phyloP scores from a whole-genome alignment of 805 yeast species.

The Yarrowia osloensis region DNA sequence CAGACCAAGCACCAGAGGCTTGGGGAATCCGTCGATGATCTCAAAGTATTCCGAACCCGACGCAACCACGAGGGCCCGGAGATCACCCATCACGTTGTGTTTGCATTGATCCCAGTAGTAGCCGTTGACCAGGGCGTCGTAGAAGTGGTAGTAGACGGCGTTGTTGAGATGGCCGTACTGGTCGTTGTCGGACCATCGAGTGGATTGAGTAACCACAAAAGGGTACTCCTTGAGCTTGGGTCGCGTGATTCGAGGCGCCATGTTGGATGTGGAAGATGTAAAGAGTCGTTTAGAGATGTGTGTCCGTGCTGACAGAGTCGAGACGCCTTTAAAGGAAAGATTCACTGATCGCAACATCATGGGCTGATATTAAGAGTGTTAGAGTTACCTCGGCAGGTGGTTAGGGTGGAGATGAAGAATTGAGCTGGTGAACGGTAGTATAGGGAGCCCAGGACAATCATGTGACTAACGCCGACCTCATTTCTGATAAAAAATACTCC shows the following conservation, averaged over 20 bases:
- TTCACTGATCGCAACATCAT: constrained; percentile 9
- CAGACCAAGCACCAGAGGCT: constrained; percentile 38
- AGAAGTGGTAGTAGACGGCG: constrained; percentile 38
- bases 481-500: too few species aligned
- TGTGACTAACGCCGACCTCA: too few species aligned
- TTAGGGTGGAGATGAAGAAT: not conserved
- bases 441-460: too few species aligned
- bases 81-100: constrained; percentile 34
- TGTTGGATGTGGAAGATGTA: constrained; percentile 4
- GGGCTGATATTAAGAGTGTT: constrained; percentile 13
- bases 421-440: too few species aligned
- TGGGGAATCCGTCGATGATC: constrained; percentile 39
- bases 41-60: constrained; percentile 38
- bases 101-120: constrained; percentile 31
- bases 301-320: not conserved
- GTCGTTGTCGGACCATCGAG: constrained; percentile 40
- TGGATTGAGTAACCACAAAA: constrained; percentile 30
- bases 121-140: constrained; percentile 33
- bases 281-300: not conserved
- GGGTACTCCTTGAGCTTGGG: constrained; percentile 35
- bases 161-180: constrained; percentile 40
- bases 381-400: constrained; percentile 16
- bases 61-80: constrained; percentile 36
- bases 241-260: constrained; percentile 12
- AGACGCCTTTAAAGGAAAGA: not conserved